phyloP scores from a whole-genome alignment of 495 filamentous ascomycete species.

The Aspergillus steynii region DNA sequence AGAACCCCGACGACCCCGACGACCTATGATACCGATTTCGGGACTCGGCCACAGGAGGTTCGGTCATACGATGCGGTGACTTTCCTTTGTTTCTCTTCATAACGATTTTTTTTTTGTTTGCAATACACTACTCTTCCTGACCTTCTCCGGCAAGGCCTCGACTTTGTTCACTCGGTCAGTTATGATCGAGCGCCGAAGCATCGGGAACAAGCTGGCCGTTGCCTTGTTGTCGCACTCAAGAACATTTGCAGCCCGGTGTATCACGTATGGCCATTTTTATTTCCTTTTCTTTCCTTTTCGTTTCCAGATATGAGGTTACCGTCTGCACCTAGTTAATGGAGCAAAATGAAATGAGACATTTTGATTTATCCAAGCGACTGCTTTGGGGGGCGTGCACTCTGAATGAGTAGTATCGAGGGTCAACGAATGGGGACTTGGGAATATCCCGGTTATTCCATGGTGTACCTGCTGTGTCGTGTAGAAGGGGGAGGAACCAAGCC shows the following conservation, averaged over 20 bases:
- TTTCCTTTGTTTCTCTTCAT: conserved; percentile 13
- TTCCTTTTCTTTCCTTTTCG: conserved; percentile 2
- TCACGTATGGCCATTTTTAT: neutral
- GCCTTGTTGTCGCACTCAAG: neutral
- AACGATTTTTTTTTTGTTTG: conserved; percentile 17
- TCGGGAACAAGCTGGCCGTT: neutral
- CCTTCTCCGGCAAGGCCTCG: neutral
- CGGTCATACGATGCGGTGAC: no score
- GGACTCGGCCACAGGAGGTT: neutral
- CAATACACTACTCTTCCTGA: conserved; percentile 10
- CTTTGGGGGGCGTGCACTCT: neutral
- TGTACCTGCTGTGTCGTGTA: no score
- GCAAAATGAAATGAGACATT: conserved; percentile 32
- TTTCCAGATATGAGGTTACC: conserved; percentile 26
- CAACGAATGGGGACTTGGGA: no score
- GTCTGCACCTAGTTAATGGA: conserved; percentile 38
- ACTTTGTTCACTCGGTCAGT: neutral
- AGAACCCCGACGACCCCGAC: conserved; percentile 89
- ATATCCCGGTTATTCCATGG: no score
- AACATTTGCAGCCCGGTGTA: neutral
- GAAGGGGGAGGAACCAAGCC: no score
- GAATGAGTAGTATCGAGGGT: neutral
- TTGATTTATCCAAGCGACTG: conserved; percentile 2
- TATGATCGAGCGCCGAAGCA: neutral
- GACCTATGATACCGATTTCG: conserved; percentile 37